phyloP scores from a whole-genome alignment of 2,329 filamentous ascomycete genomes.

The Ophiosphaerella herpotricha region DNA sequence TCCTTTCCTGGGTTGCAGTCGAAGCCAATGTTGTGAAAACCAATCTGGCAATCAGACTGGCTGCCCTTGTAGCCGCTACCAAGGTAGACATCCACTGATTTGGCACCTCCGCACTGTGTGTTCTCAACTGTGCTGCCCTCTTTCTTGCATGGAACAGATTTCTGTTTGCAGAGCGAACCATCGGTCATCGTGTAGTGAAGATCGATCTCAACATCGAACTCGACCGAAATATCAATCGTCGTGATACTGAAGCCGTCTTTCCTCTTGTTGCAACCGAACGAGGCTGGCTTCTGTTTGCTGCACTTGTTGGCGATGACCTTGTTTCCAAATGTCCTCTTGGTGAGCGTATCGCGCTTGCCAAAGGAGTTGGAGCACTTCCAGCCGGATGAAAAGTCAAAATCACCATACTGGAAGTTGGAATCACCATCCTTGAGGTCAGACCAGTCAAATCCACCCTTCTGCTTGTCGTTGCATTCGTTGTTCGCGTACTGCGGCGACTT shows the following conservation, averaged over 20 bases:
- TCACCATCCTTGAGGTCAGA: constrained; percentile 56
- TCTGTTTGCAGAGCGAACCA: constrained; percentile 80
- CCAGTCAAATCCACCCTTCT: constrained; percentile 75
- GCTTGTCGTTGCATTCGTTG: constrained; percentile 75
- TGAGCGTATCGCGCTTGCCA: constrained; percentile 62
- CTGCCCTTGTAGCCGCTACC: constrained; percentile 55
- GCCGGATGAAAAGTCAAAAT: constrained; percentile 66
- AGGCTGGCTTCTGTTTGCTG: constrained; percentile 57
- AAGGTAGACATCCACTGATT: constrained; percentile 71
- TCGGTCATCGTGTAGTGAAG: constrained; percentile 88
- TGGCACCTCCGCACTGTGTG: constrained; percentile 90
- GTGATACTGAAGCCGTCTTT: constrained; percentile 71
- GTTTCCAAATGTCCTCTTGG: constrained; percentile 50
- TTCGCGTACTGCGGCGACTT: constrained; percentile 71
- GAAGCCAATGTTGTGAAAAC: constrained; percentile 75
- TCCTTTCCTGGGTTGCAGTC: constrained; percentile 61
- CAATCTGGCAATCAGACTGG: constrained; percentile 68
- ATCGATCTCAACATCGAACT: constrained; percentile 78
- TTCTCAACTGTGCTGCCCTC: constrained; percentile 75
- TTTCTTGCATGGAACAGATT: constrained; percentile 48
- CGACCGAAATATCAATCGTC: constrained; percentile 72
- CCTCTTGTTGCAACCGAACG: constrained; percentile 68
- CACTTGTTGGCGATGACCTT: constrained; percentile 53
- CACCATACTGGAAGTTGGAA: constrained; percentile 67
- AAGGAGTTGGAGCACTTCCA: constrained; percentile 70